phyloP scores from a whole-genome alignment of 129 eudicot genomes.

The Solidago caesia region DNA sequence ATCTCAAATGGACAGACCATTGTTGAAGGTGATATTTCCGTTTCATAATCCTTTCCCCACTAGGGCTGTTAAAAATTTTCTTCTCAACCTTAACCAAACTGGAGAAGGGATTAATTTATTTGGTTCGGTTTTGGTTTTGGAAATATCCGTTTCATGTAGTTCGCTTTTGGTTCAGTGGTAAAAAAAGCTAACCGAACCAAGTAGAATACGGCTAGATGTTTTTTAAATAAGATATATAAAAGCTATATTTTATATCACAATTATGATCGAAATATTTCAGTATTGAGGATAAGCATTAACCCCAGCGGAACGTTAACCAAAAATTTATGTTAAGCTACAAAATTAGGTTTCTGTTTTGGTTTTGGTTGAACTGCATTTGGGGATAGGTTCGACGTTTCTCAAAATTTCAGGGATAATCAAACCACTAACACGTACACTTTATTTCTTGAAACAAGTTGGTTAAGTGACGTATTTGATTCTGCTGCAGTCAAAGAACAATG shows the following conservation, averaged over 20 bases:
- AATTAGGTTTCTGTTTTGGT: neutral
- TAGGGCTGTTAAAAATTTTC: neutral
- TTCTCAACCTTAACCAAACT: neutral
- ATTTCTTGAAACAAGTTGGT: slow-evolving; percentile 7
- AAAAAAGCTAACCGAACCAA: neutral
- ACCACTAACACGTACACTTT: neutral
- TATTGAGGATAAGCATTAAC: too few relatives aligned
- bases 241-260: neutral
- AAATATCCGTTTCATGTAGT: neutral
- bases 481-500: slow-evolving; percentile 37
- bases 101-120: neutral
- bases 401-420: neutral
- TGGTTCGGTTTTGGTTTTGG: slow-evolving; percentile 3
- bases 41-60: neutral
- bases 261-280: neutral
- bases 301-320: neutral
- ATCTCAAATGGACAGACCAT: slow-evolving; percentile 43
- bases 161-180: neutral
- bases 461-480: slow-evolving; percentile 15
- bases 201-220: neutral
- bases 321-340: neutral
- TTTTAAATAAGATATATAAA: neutral
- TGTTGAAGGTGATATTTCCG: slow-evolving; percentile 48
- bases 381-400: neutral
- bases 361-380: neutral